These are phyloP conservation scores for Purpureocillium lavendulum DNA, from an alignment of 2,329 filamentous ascomycete genomes.

Conservation along the genomic window DNA sequence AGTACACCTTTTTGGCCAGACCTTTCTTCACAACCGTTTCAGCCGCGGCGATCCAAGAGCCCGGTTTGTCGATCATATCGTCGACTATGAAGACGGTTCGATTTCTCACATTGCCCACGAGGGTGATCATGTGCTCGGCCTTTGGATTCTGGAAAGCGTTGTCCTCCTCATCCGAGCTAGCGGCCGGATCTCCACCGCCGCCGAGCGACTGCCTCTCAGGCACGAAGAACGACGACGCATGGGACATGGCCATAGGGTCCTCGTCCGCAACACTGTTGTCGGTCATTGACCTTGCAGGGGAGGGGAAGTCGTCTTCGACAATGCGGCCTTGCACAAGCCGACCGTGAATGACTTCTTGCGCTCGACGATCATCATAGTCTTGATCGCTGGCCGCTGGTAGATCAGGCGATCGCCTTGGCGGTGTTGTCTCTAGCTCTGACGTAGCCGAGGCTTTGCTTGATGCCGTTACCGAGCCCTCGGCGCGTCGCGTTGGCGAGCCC, in stretches of 20 bases:
- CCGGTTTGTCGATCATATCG: constrained; percentile 97
- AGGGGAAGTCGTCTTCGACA: constrained; percentile 87
- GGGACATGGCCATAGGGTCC: constrained; percentile 73
- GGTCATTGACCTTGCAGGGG: constrained; percentile 63
- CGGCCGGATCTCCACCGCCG: constrained; percentile 75
- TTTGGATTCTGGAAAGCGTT: constrained; percentile 73
- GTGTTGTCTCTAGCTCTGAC: constrained; percentile 10
- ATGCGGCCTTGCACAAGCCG: constrained; percentile 90
- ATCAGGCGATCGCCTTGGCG: constrained; percentile 16
- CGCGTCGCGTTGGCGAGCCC: constrained; percentile 32
- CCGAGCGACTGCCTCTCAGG: constrained; percentile 62
- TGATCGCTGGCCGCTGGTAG: constrained; percentile 25
- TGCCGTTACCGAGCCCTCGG: constrained; percentile 12
- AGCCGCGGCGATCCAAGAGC: constrained; percentile 93
- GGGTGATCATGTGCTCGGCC: constrained; percentile 88
- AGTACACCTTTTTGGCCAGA: constrained; percentile 87
- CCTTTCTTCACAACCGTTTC: constrained; percentile 95
- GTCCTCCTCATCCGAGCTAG: constrained; percentile 85
- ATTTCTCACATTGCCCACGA: constrained; percentile 90
- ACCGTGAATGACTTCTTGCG: constrained; percentile 83
- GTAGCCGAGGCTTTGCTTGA: constrained; percentile 7
- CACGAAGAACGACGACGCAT: constrained; percentile 73
- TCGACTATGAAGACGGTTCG: constrained; percentile 91
- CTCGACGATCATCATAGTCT: constrained; percentile 70
- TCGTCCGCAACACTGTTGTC: constrained; percentile 59